Percentiles rank a stretch among this genome's conserved stretches.
Evolutionary conservation across 768 basidiomycete genomes (phyloP).

Genomic region (Mycena alexandri): DNA sequence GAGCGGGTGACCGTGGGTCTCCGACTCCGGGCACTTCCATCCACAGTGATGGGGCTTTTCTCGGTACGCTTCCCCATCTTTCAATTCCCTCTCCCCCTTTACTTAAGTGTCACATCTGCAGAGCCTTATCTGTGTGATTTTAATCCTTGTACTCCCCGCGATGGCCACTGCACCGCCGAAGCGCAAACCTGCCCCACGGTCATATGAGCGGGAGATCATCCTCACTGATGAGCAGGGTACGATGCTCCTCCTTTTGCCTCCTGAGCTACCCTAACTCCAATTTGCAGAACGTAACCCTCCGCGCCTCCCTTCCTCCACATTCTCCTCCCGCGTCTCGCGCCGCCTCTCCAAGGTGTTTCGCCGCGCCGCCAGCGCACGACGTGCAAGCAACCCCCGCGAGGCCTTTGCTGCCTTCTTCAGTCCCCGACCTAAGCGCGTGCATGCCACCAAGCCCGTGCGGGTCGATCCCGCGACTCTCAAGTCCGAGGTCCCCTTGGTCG

Average conservation of each 20-base stretch:
- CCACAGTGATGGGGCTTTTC: conserved; percentile 2
- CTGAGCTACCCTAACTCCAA: background rate
- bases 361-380: conserved; percentile 15
- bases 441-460: background rate
- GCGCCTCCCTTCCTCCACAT: background rate
- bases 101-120: background rate
- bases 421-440: conserved; percentile 1
- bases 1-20: background rate
- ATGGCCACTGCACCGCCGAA: conserved; percentile 2
- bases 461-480: conserved; percentile 21
- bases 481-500: background rate
- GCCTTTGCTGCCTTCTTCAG: conserved; percentile 19
- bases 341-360: background rate
- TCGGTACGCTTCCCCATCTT: conserved; percentile 5
- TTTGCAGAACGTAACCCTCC: conserved; percentile 7
- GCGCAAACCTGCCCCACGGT: background rate
- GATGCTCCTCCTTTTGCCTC: background rate
- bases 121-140: conserved; percentile 8
- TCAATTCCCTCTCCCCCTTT: no score
- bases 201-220: conserved; percentile 17
- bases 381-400: background rate
- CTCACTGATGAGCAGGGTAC: conserved; percentile 17
- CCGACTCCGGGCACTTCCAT: conserved; percentile 8
- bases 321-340: background rate
- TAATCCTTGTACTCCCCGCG: conserved; percentile 12